A percentile compares a stretch with the other conserved stretches of the same genome.
Conservation (phyloP, 2,329 filamentous ascomycete species). For the Pyrenophora seminiperda region DNA sequence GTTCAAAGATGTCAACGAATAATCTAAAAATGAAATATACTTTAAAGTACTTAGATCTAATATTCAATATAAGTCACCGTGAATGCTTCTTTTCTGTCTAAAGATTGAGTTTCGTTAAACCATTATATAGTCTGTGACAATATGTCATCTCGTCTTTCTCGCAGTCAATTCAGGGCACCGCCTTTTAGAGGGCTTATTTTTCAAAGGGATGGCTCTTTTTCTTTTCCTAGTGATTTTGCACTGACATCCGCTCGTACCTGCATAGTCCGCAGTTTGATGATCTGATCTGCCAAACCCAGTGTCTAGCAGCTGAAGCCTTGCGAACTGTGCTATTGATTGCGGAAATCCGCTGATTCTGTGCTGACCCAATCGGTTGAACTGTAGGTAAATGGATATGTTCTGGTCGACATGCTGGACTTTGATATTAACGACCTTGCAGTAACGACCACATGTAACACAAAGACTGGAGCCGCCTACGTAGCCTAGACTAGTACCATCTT, state of each 20-base stretch:
- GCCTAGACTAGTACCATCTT: conserved; percentile 10
- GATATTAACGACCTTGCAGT: conserved; percentile 10
- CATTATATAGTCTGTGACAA: not conserved
- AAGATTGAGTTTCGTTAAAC: not conserved
- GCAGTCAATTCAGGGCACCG: not conserved
- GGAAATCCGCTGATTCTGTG: conserved; percentile 22
- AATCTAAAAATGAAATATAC: not conserved
- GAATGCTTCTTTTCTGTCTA: not conserved
- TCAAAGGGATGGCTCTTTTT: conserved; percentile 5
- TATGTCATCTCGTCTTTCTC: not conserved
- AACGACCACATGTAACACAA: conserved; percentile 9
- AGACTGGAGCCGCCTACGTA: conserved; percentile 4
- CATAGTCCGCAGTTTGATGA: conserved; percentile 6
- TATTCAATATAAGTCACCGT: not conserved
- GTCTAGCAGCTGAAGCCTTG: conserved; percentile 16
- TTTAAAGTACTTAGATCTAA: not conserved
- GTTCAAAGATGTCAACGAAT: not conserved
- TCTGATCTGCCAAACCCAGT: conserved; percentile 16
- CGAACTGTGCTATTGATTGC: conserved; percentile 10
- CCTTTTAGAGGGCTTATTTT: conserved; percentile 10
- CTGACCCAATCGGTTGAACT: conserved; percentile 6
- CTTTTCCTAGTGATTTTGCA: conserved; percentile 12
- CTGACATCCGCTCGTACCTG: conserved; percentile 4
- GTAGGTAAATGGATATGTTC: conserved; percentile 11
- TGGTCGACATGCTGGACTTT: conserved; percentile 12